A percentile compares a stretch with the other conserved stretches of the same genome.
Evolutionary conservation across 202 grass and related monocot genomes (phyloP).

Genomic region (Saccharum hybrid): DNA sequence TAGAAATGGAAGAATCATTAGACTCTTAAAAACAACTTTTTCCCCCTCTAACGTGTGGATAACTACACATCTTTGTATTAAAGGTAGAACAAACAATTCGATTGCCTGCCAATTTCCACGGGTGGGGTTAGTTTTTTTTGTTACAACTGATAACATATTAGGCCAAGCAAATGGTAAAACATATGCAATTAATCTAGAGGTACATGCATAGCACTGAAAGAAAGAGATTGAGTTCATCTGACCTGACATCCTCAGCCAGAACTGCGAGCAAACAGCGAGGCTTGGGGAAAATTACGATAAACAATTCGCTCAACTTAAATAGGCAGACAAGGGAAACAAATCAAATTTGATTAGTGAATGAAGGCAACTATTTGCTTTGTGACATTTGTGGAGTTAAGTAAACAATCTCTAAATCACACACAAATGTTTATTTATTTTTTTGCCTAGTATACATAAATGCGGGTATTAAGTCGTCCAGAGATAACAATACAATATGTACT

Average conservation of each 20-base stretch:
- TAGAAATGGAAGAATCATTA: too few relatives aligned
- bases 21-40: too few relatives aligned
- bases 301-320: not conserved
- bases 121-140: too few relatives aligned
- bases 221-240: not conserved
- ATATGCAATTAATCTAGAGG: not conserved
- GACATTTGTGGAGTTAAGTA: not conserved
- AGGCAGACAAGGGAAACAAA: not conserved
- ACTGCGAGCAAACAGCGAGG: not conserved
- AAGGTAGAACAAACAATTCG: too few relatives aligned
- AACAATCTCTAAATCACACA: conserved; percentile 1
- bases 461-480: not conserved
- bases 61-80: too few relatives aligned
- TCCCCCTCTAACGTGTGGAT: too few relatives aligned
- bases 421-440: not conserved
- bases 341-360: not conserved
- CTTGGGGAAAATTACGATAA: not conserved
- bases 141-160: not conserved
- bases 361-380: not conserved
- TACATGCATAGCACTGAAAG: not conserved
- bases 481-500: conserved; percentile 16
- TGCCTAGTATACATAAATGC: not conserved
- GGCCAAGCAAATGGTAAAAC: not conserved
- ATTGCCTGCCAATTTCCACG: too few relatives aligned
- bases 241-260: not conserved